Evolutionary conservation across 192 early-diverging fungal species (phyloP), one percentile per base, ranked within the genome.

Genomic region (Entomortierella parvispora): DNA sequence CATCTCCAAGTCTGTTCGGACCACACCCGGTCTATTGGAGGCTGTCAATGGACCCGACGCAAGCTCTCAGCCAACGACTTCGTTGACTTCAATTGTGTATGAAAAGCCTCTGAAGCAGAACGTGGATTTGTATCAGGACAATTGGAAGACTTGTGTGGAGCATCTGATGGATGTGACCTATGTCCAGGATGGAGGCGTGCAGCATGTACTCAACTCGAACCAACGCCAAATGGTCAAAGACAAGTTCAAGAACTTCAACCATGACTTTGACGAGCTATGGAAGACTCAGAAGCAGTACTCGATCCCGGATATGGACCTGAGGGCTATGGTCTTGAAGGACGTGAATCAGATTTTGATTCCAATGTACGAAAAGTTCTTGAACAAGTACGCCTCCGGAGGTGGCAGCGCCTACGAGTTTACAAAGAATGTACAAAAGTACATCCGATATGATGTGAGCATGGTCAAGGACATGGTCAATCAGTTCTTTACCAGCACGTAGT

Each of bases 211-310:
- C 43, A 81, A 88, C 42, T 91, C 84, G 46, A 79, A 77, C n/a
- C 92, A 96, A 59, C 82, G 85, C 7, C 88, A 92, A 49, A 64
- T 77, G 44, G 85, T 96, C 62, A 96, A 96, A 68, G 93, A 94
- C 64, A 92, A 90, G 67, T 94, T 95, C 84, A 93, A 92, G 90
- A 89, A 86, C 58, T 96, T 96, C 70, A 95, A 96, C 72, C 85
- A 79, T 33, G 90, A 91, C 51, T 90, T 96, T 80, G 94, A 96
- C 28, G 92, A 92, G 33, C 74, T 88, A 7, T 89, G 81, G 69
- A 81, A 86, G 45, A 71, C 81, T 14, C 93, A 95, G 57, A 89
- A 89, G 58, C 75, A 81, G 7, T 95, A 93, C 71, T 84, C 90
- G 18, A 89, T 96, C 17, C 93, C 94, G 4, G 94, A 96, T 72